Base-by-base conservation (phyloP, 345 rosid genomes). In the Sonneratia alba region DNA sequence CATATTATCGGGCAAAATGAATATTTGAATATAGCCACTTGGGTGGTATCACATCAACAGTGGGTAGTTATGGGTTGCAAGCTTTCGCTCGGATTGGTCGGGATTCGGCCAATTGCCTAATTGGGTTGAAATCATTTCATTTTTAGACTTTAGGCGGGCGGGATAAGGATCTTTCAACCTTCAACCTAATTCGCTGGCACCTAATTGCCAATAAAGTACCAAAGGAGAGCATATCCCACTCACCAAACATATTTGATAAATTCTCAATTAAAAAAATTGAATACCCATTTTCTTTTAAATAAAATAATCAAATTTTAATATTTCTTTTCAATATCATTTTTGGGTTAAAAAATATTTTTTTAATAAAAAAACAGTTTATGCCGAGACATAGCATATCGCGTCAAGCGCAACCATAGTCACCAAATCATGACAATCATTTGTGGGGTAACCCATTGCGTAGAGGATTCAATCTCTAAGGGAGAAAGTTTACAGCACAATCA, bases 91-190 rank as follows among this genome's bases (percentile, higher is more conserved):
- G 2, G 18, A 27, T 62, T 27, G 66, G 38, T 34, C 6, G 14
- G 66, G 9, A 27, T 27, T 34, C 16, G 66, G 27, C 66, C 12
- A 62, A 32, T 24, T 59, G 64, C 64, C 64, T 59, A 59, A 59
- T 59, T 24, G 34, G 64, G 64, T 59, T 59, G 64, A 24, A 22
- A 59, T n/a, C 64, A 59, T 22, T 59, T 57, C 67, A 42, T 40
- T 3, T 42, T 63, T 62, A 55, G 73, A 45, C 45, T 64, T 64
- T 55, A 27, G 32, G 32, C 32, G 34, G 64, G 47, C 15, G 36
- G 40, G 74, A 59, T 34, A 48, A 37, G 6, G 73, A 71, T 71
- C 55, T 12, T 48, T 38, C 68, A 71, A 42, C 74, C 68, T 0
- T n/a, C 14, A 19, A 14, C 51, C 55, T 62, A 61, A 22, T 61